Percentiles rank a stretch among this genome's conserved stretches.
Evolutionary conservation across 306 rosid species (phyloP).

Genomic region (Lithocarpus polystachyus): DNA sequence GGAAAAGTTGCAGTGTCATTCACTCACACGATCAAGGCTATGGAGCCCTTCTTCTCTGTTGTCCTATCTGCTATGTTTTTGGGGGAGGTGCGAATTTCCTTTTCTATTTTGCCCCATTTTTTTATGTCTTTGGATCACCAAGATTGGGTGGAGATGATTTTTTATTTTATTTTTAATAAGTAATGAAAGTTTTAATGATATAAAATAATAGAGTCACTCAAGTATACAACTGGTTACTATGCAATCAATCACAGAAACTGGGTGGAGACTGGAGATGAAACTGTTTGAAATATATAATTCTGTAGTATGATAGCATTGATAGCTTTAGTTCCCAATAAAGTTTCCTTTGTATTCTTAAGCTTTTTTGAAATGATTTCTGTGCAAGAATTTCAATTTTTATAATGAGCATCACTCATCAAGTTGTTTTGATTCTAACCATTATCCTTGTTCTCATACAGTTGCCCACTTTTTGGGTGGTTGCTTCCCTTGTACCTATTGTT

Average conservation of each 20-base stretch:
- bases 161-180: too few relatives aligned
- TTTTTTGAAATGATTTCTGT: background rate
- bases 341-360: background rate
- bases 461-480: constrained; percentile 81
- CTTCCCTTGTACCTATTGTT: constrained; percentile 78
- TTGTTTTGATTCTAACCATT: constrained; percentile 12
- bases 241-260: too few relatives aligned
- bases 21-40: constrained; percentile 93
- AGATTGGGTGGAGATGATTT: background rate
- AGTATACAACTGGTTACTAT: too few relatives aligned
- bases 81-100: constrained; percentile 63
- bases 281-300: background rate
- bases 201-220: too few relatives aligned
- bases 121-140: background rate
- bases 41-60: constrained; percentile 93
- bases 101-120: background rate
- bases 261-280: background rate
- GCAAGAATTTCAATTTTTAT: background rate
- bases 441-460: constrained; percentile 35
- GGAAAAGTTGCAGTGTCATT: constrained; percentile 95
- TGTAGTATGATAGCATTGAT: background rate
- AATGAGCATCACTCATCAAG: background rate
- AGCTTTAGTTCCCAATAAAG: background rate
- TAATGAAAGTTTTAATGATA: too few relatives aligned
- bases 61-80: constrained; percentile 89